These are phyloP conservation scores for Salix suchowensis DNA, from an alignment of 345 rosid species.

Conservation along the genomic window DNA sequence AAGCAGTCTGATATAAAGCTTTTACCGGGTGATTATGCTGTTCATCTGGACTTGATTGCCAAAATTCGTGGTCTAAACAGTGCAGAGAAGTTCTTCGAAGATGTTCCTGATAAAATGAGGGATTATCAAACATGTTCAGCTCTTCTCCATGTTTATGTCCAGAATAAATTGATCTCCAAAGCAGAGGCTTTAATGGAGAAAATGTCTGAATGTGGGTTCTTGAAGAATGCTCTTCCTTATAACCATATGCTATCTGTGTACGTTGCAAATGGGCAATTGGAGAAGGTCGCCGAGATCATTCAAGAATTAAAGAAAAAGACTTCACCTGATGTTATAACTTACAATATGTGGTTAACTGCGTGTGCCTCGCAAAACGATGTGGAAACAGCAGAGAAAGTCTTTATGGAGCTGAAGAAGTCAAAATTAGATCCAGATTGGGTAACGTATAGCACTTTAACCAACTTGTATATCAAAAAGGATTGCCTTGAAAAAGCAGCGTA, in stretches of 20 bases:
- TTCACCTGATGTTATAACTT: slow-evolving; percentile 68
- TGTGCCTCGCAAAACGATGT: slow-evolving; percentile 51
- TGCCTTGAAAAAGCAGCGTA: slow-evolving; percentile 50
- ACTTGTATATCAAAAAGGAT: slow-evolving; percentile 48
- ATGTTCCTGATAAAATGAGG: slow-evolving; percentile 68
- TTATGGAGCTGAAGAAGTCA: slow-evolving; percentile 51
- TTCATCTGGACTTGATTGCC: slow-evolving; percentile 78
- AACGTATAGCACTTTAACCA: slow-evolving; percentile 62
- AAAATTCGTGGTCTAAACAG: slow-evolving; percentile 75
- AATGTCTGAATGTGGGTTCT: slow-evolving; percentile 68
- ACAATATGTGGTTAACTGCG: slow-evolving; percentile 59
- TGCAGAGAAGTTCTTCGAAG: slow-evolving; percentile 90
- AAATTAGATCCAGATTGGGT: slow-evolving; percentile 77
- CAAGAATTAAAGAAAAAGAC: slow-evolving; percentile 55
- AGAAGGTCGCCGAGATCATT: slow-evolving; percentile 50
- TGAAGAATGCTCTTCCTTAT: slow-evolving; percentile 59
- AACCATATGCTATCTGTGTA: slow-evolving; percentile 75
- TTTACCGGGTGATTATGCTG: slow-evolving; percentile 80
- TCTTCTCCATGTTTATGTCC: slow-evolving; percentile 78
- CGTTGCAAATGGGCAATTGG: slow-evolving; percentile 46
- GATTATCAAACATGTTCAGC: slow-evolving; percentile 59
- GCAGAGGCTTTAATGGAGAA: slow-evolving; percentile 78
- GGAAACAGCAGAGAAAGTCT: slow-evolving; percentile 58
- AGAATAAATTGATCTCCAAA: slow-evolving; percentile 46
- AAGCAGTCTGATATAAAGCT: slow-evolving; percentile 64